These are phyloP conservation scores for Smallanthus sonchifolius DNA, from an alignment of 129 eudicot species.

Conservation along the genomic window DNA sequence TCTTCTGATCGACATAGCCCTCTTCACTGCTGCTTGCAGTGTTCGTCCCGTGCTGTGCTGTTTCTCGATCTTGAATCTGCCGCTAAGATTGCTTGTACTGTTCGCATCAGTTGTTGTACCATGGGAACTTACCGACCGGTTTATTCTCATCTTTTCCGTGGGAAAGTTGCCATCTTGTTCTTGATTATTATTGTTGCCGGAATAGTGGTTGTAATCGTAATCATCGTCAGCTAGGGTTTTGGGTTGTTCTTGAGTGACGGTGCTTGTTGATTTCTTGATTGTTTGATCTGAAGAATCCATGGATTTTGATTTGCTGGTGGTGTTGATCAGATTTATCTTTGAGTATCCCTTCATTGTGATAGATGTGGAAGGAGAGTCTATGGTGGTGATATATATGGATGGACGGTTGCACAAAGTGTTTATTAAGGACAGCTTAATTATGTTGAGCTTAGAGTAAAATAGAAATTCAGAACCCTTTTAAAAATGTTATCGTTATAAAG, in stretches of 20 bases:
- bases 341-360: slow-evolving; percentile 49
- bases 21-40: slow-evolving; percentile 37
- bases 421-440: no score
- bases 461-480: no score
- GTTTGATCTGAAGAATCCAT: slow-evolving; percentile 46
- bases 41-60: slow-evolving; percentile 39
- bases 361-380: neutral
- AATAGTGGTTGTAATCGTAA: slow-evolving; percentile 12
- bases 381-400: neutral
- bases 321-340: slow-evolving; percentile 45
- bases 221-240: slow-evolving; percentile 5
- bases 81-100: neutral
- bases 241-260: slow-evolving; percentile 19
- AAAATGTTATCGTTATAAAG: no score
- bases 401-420: no score
- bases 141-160: slow-evolving; percentile 29
- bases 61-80: slow-evolving; percentile 40
- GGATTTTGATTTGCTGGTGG: slow-evolving; percentile 46
- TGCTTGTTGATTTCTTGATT: slow-evolving; percentile 16
- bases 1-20: slow-evolving; percentile 61
- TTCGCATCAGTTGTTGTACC: slow-evolving; percentile 18
- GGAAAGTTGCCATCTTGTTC: slow-evolving; percentile 12
- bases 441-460: no score
- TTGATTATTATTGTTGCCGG: slow-evolving; percentile 5
- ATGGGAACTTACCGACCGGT: slow-evolving; percentile 30